These are phyloP conservation scores for Dalbergia cochinchinensis DNA, from an alignment of 306 rosid species.

Conservation along the genomic window DNA sequence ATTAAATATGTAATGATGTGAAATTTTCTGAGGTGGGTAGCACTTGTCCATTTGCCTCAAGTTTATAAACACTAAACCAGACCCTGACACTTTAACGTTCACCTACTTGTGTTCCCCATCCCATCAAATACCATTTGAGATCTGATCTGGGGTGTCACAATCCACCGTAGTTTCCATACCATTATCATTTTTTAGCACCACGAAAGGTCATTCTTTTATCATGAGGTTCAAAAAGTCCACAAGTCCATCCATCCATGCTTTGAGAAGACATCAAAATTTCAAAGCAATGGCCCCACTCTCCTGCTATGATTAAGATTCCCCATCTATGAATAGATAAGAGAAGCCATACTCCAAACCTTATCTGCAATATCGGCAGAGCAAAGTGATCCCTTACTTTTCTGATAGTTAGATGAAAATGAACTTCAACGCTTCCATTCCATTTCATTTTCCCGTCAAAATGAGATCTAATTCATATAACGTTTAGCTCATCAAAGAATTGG, in stretches of 20 bases:
- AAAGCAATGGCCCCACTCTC: slow-evolving; percentile 50
- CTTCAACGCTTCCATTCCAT: slow-evolving; percentile 48
- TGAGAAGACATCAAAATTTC: slow-evolving; percentile 26
- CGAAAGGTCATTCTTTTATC: slow-evolving; percentile 12
- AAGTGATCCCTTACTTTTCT: slow-evolving; percentile 12
- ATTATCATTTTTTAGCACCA: not conserved
- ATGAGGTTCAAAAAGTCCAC: slow-evolving; percentile 24
- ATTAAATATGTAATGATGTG: too few species aligned
- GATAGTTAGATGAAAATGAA: not conserved
- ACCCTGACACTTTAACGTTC: not conserved
- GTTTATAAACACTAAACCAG: not conserved
- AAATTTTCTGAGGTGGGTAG: not conserved
- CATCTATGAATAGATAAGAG: slow-evolving; percentile 27
- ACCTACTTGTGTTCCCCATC: not conserved
- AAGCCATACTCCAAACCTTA: slow-evolving; percentile 41
- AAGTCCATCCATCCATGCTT: slow-evolving; percentile 7
- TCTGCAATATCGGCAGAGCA: slow-evolving; percentile 21
- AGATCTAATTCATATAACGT: slow-evolving; percentile 29
- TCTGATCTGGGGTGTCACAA: not conserved
- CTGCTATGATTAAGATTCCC: slow-evolving; percentile 55
- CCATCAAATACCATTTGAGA: not conserved
- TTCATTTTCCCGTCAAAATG: slow-evolving; percentile 11
- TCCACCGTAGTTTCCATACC: not conserved
- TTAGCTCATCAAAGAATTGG: slow-evolving; percentile 2
- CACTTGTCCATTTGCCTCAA: not conserved